Percentiles rank a stretch among this genome's conserved stretches.
These are phyloP conservation scores for Emergomyces pasteurianus DNA, from an alignment of 2,329 filamentous ascomycete genomes.

Conservation along the genomic window DNA sequence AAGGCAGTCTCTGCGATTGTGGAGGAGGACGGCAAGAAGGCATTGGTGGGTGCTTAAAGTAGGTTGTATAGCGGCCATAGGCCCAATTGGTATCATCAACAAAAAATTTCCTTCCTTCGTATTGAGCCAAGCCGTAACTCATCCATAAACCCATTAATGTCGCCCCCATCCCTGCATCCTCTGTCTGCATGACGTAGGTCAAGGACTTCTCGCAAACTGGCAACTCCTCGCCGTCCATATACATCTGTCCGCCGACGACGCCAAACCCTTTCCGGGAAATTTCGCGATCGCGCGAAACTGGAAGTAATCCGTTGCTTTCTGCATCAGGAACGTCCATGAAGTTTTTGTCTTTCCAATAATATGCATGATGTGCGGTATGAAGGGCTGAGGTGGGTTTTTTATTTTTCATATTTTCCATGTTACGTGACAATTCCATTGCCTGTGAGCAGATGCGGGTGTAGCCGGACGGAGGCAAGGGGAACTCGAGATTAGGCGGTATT, in stretches of 20 bases:
- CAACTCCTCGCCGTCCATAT: conserved; percentile 10
- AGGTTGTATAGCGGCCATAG: conserved; percentile 62
- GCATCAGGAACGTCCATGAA: conserved; percentile 68
- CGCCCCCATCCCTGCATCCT: conserved; percentile 64
- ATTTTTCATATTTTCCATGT: conserved; percentile 42
- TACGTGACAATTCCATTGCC: conserved; percentile 51
- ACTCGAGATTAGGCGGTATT: conserved; percentile 54
- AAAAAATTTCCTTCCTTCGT: conserved; percentile 67
- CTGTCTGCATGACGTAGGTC: conserved; percentile 64
- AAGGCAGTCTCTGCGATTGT: conserved; percentile 65
- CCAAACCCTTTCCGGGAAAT: neutral
- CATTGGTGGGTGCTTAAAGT: conserved; percentile 56
- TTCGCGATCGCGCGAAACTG: conserved; percentile 18
- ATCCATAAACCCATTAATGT: conserved; percentile 72
- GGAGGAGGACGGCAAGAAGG: conserved; percentile 60
- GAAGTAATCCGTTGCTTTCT: conserved; percentile 51
- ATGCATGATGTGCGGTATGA: conserved; percentile 30
- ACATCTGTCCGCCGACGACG: conserved; percentile 26
- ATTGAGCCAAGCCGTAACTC: conserved; percentile 65
- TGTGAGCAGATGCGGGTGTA: conserved; percentile 60
- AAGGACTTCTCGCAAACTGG: conserved; percentile 57
- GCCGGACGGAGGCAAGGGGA: conserved; percentile 54
- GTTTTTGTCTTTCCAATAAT: conserved; percentile 52
- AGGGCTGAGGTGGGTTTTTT: conserved; percentile 13
- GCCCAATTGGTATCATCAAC: conserved; percentile 75